Evolutionary conservation across 257 asterid genomes (phyloP), one percentile per base, ranked within the genome.

Genomic region (Nyctanthes arbortristis): DNA sequence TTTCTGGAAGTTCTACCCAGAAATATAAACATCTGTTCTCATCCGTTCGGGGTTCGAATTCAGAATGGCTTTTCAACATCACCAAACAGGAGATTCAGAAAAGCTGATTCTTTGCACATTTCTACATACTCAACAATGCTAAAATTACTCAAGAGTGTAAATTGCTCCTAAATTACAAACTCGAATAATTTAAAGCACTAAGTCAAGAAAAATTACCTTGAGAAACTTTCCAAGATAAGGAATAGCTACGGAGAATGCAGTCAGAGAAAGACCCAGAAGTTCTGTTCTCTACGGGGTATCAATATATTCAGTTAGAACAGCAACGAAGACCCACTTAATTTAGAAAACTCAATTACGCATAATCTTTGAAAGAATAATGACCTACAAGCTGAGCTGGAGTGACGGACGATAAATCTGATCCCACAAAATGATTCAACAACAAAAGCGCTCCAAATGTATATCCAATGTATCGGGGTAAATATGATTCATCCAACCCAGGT

Each of bases 401-500:
- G 59, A 86, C 68, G 47, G 94, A 63, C 5, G 96, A 78, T 28
- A 85, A 65, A 78, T 80, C 91, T 39, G 88, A 81, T 70, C 91
- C 96, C 71, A 76, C 73, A 70, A 87, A 91, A 77, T 91, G 96
- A 78, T 93, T 93, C 82, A 88, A 71, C 63, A 79, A 36, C 71
- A 93, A 68, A 68, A 91, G 93, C 72, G 86, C 79, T 66, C 97
- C 97, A 77, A 91, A 91, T 71, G 86, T 82, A 75, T 83, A 93
- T 67, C 97, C 99, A 63, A 94, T 86, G 85, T 85, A 94, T 85
- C 97, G 86, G 73, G 99, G 96, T 75, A 93, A 84, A 82, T 91
- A 93, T 10, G 96, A 91, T 79, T 91, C 99, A 67, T 89, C 97
- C 71, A 91, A 75, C 35, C 99, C 99, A 75, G 91, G 93, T 68